Base-by-base conservation (phyloP, 345 rosid genomes). In the Fremontodendron californicum region DNA sequence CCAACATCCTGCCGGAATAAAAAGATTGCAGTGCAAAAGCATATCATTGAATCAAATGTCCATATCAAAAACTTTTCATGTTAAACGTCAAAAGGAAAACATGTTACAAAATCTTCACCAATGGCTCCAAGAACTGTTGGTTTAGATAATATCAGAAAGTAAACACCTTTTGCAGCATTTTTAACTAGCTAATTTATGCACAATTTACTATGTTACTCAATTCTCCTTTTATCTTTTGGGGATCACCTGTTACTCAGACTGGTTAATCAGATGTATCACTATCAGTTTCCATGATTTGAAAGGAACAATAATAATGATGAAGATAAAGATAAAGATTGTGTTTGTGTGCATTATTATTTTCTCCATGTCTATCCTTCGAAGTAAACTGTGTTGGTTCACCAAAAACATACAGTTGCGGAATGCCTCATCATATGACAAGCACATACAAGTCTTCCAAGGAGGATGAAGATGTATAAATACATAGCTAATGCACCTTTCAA, bases 1-100 rank as follows among this genome's bases (percentile, higher is more conserved):
- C 98, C 98, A 74, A 94, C 98, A 84, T 94, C 97, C 98, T 94
- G 80, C 58, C 29, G 58, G 73, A 71, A 45, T 12, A 51, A n/a
- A 45, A 55, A 45, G 60, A 39, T 62, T 10, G 25, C 19, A 68
- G 27, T 1, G 37, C 54, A 68, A 23, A 68, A 68, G 54, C 54
- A 43, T 67, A 21, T 43, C 51, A 68, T 23, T 43, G 27, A 62
- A 68, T 25, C 54, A 68, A n/a, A 68, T 43, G 1, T 43, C 69
- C 37, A 23, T 68, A 25, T 29, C 54, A 42, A 23, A 61, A 25
- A 23, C 35, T 11, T 23, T 25, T 68, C 73, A 68, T 43, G 54
- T 42, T 67, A 42, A 68, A 43, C 0, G 9, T 43, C 5, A 68
- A 12, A 43, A 43, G 18, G 35, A 67, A 1, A 39, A 65, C 29